Base-by-base conservation (phyloP, 2,329 filamentous ascomycete species). In the Raffaelea albimanens region DNA sequence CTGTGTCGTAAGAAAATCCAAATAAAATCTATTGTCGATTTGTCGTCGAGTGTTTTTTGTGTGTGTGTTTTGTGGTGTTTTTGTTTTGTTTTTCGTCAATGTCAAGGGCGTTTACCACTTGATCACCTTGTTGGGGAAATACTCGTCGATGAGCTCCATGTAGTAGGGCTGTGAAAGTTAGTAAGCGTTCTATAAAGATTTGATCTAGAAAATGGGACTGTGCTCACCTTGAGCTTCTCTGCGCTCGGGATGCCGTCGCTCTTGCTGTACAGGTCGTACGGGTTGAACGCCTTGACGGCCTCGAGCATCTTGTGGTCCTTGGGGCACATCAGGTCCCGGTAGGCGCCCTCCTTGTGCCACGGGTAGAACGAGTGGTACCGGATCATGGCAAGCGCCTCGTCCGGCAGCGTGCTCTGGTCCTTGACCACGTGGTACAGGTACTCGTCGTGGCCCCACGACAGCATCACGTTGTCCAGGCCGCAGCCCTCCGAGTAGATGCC, bases 291-390 rank as follows among this genome's bases (percentile, higher is more conserved):
- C 64, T 79, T 76, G 44, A 94, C 88, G 9, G 87, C 87, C 60
- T 79, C 78, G 57, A 94, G 69, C 82, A 94, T 89, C 58, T 76
- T 74, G 63, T 83, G 68, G 58, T 95, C 89, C 61, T 89, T 83
- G 51, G 84, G 80, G 62, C 83, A 76, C 88, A 95, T 95, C 64
- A 95, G 76, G 66, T 87, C 80, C 51, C 67, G 66, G 67, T 95
- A 95, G 7, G 86, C 88, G 47, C 83, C 83, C 63, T 84, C 82
- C 52, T 75, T 79, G 67, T 95, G 89, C 89, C 88, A 95, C 16
- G 89, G 83, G 67, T 95, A 95, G 68, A 95, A 95, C 5, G 82
- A 87, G 68, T 95, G 89, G 67, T 94, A 95, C 48, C 89, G 75
- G 63, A 95, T 93, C 87, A 95, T 95, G 51, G 88, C 89, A 11